Conservation (phyloP, 2,329 filamentous ascomycete species). For the Didymella keratinophila region DNA sequence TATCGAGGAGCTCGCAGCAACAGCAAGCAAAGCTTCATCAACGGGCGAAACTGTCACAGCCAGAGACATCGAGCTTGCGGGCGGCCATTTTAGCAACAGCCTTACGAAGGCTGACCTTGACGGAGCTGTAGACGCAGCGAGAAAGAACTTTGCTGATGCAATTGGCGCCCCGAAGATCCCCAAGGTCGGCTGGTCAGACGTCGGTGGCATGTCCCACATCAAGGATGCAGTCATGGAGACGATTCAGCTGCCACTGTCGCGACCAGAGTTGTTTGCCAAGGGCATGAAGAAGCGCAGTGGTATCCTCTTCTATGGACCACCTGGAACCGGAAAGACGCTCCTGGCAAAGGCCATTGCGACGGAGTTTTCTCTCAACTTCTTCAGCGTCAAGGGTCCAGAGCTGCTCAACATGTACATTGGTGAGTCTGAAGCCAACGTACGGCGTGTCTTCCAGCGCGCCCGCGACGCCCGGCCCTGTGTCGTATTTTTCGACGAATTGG, state of each 20-base stretch:
- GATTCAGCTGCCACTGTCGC: slow-evolving; percentile 88
- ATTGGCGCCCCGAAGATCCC: slow-evolving; percentile 98
- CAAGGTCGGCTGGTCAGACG: slow-evolving; percentile 95
- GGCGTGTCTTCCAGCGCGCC: slow-evolving; percentile 86
- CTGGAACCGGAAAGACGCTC: slow-evolving; percentile 91
- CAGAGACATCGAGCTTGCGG: slow-evolving; percentile 86
- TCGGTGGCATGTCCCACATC: slow-evolving; percentile 90
- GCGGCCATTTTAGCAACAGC: slow-evolving; percentile 78
- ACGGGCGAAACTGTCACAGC: slow-evolving; percentile 63
- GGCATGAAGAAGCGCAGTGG: slow-evolving; percentile 98
- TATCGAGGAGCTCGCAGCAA: slow-evolving; percentile 73
- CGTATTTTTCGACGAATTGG: slow-evolving; percentile 92
- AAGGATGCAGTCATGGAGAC: slow-evolving; percentile 98
- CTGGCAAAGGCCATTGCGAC: slow-evolving; percentile 92
- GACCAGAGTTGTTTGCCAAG: slow-evolving; percentile 93
- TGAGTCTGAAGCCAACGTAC: slow-evolving; percentile 90
- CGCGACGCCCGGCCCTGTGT: slow-evolving; percentile 86
- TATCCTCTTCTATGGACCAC: slow-evolving; percentile 90
- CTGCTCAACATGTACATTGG: slow-evolving; percentile 96
- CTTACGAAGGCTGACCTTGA: slow-evolving; percentile 88
- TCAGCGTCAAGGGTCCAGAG: slow-evolving; percentile 91
- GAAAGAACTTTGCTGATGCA: slow-evolving; percentile 97
- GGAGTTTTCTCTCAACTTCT: slow-evolving; percentile 93
- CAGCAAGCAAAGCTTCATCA: slow-evolving; percentile 49
- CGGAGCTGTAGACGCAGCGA: slow-evolving; percentile 89